Evolutionary conservation across 2,329 filamentous ascomycete genomes (phyloP).

Genomic region (Fusarium pseudoanthophilum): DNA sequence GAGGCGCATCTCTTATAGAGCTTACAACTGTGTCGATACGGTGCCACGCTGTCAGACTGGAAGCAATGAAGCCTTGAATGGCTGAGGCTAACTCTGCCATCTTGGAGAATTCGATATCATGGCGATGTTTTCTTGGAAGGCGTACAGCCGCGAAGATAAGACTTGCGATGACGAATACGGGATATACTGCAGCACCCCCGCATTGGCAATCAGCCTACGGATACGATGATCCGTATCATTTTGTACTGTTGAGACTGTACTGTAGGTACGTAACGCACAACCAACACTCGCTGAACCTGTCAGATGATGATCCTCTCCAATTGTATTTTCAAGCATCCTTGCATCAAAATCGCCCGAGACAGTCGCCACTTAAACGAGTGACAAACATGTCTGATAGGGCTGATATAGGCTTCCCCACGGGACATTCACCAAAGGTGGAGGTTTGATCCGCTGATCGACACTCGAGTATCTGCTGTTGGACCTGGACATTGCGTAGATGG

Average conservation of each 20-base stretch:
- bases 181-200: background rate
- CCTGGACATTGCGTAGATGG: background rate
- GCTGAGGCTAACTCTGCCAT: constrained; percentile 26
- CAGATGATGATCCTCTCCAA: background rate
- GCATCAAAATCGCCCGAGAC: background rate
- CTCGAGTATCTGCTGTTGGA: background rate
- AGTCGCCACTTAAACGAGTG: background rate
- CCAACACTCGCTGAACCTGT: background rate
- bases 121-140: background rate
- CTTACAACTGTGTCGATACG: constrained; percentile 5
- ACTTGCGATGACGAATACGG: background rate
- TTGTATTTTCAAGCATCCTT: background rate
- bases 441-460: background rate
- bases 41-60: background rate
- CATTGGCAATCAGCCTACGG: constrained; percentile 12
- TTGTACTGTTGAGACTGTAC: background rate
- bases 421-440: background rate
- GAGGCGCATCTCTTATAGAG: background rate
- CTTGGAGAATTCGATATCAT: constrained; percentile 13
- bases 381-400: background rate
- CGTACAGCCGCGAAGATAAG: background rate
- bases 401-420: constrained; percentile 13
- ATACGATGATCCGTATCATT: background rate
- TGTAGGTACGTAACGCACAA: background rate
- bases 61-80: constrained; percentile 5